Evolutionary conservation across 179 eudicot species (phyloP).

Genomic region (Corrigiola litoralis): DNA sequence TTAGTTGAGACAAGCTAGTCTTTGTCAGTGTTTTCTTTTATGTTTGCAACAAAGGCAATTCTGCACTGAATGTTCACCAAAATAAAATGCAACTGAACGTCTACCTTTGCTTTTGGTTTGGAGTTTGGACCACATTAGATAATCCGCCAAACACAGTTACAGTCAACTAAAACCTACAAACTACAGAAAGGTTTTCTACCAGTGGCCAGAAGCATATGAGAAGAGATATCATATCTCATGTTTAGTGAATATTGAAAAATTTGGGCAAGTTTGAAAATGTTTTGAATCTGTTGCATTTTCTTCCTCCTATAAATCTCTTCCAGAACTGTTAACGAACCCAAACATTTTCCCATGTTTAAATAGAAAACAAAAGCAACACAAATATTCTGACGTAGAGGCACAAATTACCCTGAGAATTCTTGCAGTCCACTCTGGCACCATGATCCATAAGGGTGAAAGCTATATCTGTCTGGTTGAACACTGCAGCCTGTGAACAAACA

Average conservation of each 20-base stretch:
- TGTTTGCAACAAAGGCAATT: no score
- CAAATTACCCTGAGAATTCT: slow-evolving; percentile 74
- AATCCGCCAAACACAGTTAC: background rate
- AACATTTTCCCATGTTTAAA: background rate
- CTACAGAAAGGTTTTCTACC: background rate
- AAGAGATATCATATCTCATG: background rate
- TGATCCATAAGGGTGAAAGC: slow-evolving; percentile 82
- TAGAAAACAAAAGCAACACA: background rate
- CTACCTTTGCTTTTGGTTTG: background rate
- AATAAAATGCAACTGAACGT: background rate
- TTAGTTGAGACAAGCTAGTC: background rate
- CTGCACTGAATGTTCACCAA: no score
- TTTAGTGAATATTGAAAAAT: background rate
- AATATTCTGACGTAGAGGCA: background rate
- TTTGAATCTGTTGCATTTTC: background rate
- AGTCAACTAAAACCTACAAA: background rate
- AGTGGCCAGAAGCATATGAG: background rate
- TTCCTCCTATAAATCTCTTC: background rate
- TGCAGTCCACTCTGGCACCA: slow-evolving; percentile 77
- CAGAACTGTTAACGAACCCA: background rate
- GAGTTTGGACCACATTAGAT: background rate
- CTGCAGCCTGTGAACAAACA: slow-evolving; percentile 63
- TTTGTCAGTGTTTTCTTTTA: background rate
- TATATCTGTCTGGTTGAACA: slow-evolving; percentile 84
- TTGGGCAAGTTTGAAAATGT: background rate